Evolutionary conservation across 139 green algal genomes (phyloP), one percentile per base, ranked within the genome.

Genomic region (Desmodesmus armatus): DNA sequence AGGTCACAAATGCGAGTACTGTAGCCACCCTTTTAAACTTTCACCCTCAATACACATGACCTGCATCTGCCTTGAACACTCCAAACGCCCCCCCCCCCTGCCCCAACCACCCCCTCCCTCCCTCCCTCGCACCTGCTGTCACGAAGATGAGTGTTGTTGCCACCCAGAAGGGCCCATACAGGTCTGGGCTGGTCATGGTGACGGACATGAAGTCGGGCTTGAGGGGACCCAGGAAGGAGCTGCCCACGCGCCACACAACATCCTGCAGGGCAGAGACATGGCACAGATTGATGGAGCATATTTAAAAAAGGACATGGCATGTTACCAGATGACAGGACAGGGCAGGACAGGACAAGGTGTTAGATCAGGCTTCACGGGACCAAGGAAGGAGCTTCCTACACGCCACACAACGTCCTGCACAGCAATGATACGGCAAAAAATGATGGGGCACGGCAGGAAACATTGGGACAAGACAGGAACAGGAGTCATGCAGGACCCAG

Each of bases 111-210:
- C n/a, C n/a, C n/a, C n/a, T n/a, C n/a, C n/a, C n/a, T n/a, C n/a
- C n/a, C n/a, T 69, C 13, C 47, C 0, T n/a, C 63, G 1, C 7
- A 84, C 78, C 78, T 84, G 80, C 82, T 67, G 88, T 94, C 25
- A 97, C 84, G 81, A 97, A 96, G n/a, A 98, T 89, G 47, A 98
- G 91, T 21, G 95, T 98, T 73, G 93, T 96, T 33, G 93, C 92
- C 0, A 96, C 87, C 95, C 95, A 98, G 87, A 98, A 98, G 33
- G 95, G 95, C 6, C 95, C 95, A 77, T 98, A 98, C 91, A 97
- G 85, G 85, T 98, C 95, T 7, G 93, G 94, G 76, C 90, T 92
- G 76, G 90, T 85, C 82, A 80, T 86, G 27, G 91, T 93, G 51
- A 86, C 87, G 25, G 94, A 90, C 84, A 96, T 90, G 87, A 98